A percentile compares a stretch with the other conserved stretches of the same genome.
phyloP scores from a whole-genome alignment of 345 rosid species.

The Aegle marmelos region DNA sequence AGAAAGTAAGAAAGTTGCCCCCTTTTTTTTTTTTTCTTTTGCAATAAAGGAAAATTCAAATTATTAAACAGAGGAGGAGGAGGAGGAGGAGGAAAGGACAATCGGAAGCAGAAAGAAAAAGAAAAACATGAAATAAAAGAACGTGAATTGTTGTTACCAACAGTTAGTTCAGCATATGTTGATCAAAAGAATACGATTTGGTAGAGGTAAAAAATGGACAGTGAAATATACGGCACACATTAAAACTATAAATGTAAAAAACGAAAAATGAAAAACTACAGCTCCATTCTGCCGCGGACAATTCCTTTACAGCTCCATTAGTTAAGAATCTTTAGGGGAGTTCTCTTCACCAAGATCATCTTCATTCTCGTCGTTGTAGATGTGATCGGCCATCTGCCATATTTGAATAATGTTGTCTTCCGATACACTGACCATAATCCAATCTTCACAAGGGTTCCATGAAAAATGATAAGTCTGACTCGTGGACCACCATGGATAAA shows the following conservation, averaged over 20 bases:
- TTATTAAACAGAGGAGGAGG: not conserved
- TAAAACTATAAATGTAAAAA: not conserved
- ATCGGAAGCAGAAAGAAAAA: not conserved
- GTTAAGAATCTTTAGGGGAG: conserved; percentile 49
- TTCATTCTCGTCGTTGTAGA: conserved; percentile 69
- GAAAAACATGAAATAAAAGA: not conserved
- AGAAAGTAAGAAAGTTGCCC: no score
- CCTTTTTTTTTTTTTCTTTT: no score
- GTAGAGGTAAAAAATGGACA: not conserved
- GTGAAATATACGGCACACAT: not conserved
- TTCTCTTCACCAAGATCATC: conserved; percentile 85
- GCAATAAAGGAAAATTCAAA: not conserved
- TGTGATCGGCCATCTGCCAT: conserved; percentile 99
- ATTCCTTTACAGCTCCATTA: not conserved
- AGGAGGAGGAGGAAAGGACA: not conserved
- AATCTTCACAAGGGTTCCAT: conserved; percentile 98
- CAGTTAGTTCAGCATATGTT: no score
- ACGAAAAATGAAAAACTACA: no score
- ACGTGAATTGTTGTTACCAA: not conserved
- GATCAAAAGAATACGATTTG: not conserved
- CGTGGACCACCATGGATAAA: conserved; percentile 97
- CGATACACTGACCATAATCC: conserved; percentile 92
- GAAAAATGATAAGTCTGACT: conserved; percentile 96
- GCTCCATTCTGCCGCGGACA: not conserved
- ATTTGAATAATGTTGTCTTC: conserved; percentile 98